Base-by-base conservation (phyloP, 768 basidiomycete genomes). In the Lactarius sp. region DNA sequence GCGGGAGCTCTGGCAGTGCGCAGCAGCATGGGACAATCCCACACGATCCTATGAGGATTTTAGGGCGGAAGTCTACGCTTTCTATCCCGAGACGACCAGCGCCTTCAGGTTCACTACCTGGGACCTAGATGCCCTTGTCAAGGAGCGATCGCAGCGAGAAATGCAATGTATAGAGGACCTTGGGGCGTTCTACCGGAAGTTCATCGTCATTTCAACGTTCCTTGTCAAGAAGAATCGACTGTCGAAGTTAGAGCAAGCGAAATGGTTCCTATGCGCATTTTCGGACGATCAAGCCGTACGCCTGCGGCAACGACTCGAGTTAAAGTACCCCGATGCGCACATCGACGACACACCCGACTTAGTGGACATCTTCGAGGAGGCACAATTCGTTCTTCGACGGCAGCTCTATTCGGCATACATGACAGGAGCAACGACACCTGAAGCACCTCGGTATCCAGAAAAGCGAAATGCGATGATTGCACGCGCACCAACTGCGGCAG, bases 231-330 rank as follows among this genome's bases (percentile, higher is more conserved):
- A 20, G 47, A 20, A 13, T 46, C 31, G 41, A 27, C 33, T 33
- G 6, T 46, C 41, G 31, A 57, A 10, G 18, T 31, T 37, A 60
- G 66, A 36, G 20, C 57, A 50, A 33, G 39, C 57, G 39, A 33
- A 10, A 33, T 49, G 50, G 57, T 59, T 50, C 6, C 34, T 44
- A 50, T 4, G n/a, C 22, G 33, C n/a, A 16, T 50, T 49, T 22
- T 12, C 47, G 4, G 47, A 20, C 10, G 12, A 49, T 13, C 47
- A 49, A 49, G 22, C n/a, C 22, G 8, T 5, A 22, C 22, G 5
- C 47, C 22, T 49, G 47, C 47, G 12, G 27, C 20, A 49, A 27
- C 47, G 47, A 49, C 47, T 27, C 47, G 47, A 49, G 22, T 16
- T 49, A 22, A 49, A 49, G 47, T 22, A 49, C 16, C 47, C 47